Base-by-base conservation (phyloP, 208 protist species). In the Leishmania major region DNA sequence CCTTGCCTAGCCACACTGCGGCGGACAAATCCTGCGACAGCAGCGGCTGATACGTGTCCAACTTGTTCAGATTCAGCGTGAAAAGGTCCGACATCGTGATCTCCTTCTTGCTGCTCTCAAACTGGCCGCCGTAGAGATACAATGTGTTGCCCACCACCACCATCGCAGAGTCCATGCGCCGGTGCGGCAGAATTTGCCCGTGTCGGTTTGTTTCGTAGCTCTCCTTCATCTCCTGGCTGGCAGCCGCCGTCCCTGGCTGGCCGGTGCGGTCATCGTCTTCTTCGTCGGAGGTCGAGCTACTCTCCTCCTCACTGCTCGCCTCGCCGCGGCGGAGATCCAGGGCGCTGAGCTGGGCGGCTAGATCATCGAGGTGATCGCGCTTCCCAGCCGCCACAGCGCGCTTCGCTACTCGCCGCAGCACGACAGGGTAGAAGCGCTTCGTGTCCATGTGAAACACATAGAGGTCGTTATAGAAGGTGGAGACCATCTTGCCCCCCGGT, bases 371-470 rank as follows among this genome's bases (percentile, higher is more conserved):
- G 35, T 90, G 47, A 1, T 84, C 78, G 35, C 53, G 64, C 59
- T 71, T 79, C 22, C 71, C 75, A 15, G 49, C 59, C 35, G 37
- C 78, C 37, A 28, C 74, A 0, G 25, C 70, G 31, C 77, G 84
- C 70, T 78, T 83, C 22, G 84, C 78, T 31, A 79, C 82, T 13
- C 81, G 77, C 10, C 90, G 90, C 43, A 98, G 87, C 73, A 96
- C 89, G 37, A 97, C 85, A 7, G 96, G 96, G 83, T 95, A 98
- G 77, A 96, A 98, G 37, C 93, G 89, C 79, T 95, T 88, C 3
- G 89, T 92, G 75, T 98, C 93, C 93, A 98, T 96, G 87, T 98
- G 94, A 75, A 98, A 97, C 10, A 96, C 88, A 78, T 95, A 97
- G 43, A 98, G 89, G 66, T 98, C 96, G 79, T 97, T 98, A 86